Evolutionary conservation across 164 flowering plant genomes (phyloP).

Genomic region (Kalanchoe fedtschenkoi): DNA sequence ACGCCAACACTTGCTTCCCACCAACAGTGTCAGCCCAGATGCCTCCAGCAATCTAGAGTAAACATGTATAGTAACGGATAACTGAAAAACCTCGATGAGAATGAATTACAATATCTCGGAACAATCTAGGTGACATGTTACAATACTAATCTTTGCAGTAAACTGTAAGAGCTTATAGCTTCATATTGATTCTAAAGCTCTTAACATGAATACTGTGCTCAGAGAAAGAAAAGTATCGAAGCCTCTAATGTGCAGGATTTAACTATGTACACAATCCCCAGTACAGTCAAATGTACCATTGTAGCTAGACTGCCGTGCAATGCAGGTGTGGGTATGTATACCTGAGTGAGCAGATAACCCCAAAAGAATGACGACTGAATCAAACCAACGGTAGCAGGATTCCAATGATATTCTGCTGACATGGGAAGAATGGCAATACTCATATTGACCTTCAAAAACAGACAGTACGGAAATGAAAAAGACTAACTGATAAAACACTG

Average conservation of each 20-base stretch:
- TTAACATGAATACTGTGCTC: too few species aligned
- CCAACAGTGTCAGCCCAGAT: conserved; percentile 98
- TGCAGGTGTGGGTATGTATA: too few species aligned
- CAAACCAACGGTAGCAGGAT: conserved; percentile 81
- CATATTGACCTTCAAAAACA: conserved; percentile 77
- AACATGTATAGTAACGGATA: neutral
- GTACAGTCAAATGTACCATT: too few species aligned
- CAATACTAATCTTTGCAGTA: too few species aligned
- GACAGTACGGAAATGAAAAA: neutral
- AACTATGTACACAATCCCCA: too few species aligned
- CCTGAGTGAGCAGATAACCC: conserved; percentile 99
- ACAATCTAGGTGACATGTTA: too few species aligned
- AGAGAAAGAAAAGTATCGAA: too few species aligned
- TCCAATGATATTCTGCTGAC: conserved; percentile 84
- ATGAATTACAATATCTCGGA: too few species aligned
- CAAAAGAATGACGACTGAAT: conserved; percentile 96
- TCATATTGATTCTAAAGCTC: too few species aligned
- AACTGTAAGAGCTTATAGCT: too few species aligned
- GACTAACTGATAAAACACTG: neutral
- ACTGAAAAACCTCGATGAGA: too few species aligned
- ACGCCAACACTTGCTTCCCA: conserved; percentile 75
- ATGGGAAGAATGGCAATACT: conserved; percentile 98
- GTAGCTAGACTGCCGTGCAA: too few species aligned
- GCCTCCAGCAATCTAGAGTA: conserved; percentile 77
- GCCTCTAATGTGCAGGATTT: neutral